phyloP scores from a whole-genome alignment of 306 rosid species.

The Pyrus pyrifolia region DNA sequence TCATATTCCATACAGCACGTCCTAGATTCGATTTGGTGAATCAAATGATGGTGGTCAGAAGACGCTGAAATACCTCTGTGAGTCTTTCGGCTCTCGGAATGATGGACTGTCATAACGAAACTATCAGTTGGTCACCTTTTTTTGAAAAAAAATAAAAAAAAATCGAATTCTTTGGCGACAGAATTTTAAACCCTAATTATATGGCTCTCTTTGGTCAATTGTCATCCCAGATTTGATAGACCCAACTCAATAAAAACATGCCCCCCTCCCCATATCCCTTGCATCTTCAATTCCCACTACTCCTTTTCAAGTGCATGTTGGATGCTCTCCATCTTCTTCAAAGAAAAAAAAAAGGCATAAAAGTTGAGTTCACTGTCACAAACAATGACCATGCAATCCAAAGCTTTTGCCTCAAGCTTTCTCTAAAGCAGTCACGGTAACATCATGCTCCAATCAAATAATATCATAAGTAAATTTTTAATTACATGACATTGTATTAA shows the following conservation, averaged over 20 bases:
- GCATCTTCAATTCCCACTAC: background rate
- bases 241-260: conserved; percentile 20
- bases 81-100: too few species aligned
- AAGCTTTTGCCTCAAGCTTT: too few species aligned
- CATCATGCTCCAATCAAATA: too few species aligned
- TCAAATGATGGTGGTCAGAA: too few species aligned
- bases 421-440: too few species aligned
- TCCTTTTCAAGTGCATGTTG: background rate
- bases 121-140: too few species aligned
- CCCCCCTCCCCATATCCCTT: background rate
- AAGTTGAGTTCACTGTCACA: conserved; percentile 29
- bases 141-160: too few species aligned
- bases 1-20: too few species aligned
- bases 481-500: too few species aligned
- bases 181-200: conserved; percentile 2
- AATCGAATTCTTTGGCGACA: background rate
- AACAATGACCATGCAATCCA: conserved; percentile 6
- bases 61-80: too few species aligned
- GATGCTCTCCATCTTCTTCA: conserved; percentile 7
- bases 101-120: too few species aligned
- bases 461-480: background rate
- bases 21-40: too few species aligned
- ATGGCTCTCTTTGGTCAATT: background rate
- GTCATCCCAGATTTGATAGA: conserved; percentile 22
- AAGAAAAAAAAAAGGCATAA: background rate